Percentiles rank a stretch among this genome's conserved stretches.
phyloP scores from a whole-genome alignment of 805 yeast species.

The Candida railenensis region DNA sequence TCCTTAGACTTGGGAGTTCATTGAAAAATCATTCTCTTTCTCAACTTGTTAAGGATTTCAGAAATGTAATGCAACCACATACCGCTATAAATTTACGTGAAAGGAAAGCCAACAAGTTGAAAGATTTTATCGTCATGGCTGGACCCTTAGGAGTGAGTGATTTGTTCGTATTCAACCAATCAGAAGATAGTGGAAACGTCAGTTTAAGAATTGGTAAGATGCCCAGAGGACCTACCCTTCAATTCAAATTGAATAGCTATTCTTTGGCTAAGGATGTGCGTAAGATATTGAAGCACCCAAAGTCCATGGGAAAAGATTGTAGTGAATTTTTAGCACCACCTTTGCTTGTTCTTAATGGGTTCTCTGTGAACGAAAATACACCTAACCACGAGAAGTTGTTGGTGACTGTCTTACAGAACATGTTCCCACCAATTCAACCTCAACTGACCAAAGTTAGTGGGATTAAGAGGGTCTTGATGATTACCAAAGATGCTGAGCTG shows the following conservation, averaged over 20 bases:
- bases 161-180: constrained; percentile 81
- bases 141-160: constrained; percentile 95
- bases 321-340: constrained; percentile 78
- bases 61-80: constrained; percentile 93
- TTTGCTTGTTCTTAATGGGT: constrained; percentile 89
- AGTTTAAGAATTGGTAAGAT: constrained; percentile 80
- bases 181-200: constrained; percentile 72
- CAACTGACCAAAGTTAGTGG: constrained; percentile 69
- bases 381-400: constrained; percentile 71
- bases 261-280: constrained; percentile 81
- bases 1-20: constrained; percentile 77
- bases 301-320: constrained; percentile 65
- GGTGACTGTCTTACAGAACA: constrained; percentile 88
- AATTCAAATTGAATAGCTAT: constrained; percentile 75
- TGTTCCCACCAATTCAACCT: constrained; percentile 94
- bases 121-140: constrained; percentile 97
- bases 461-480: constrained; percentile 81
- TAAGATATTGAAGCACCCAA: constrained; percentile 70
- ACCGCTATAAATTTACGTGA: constrained; percentile 89
- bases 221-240: constrained; percentile 93
- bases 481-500: constrained; percentile 69
- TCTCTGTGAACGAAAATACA: constrained; percentile 58
- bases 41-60: constrained; percentile 82
- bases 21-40: constrained; percentile 76
- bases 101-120: constrained; percentile 80